Conservation (phyloP, 169 alveolate species). For the Plasmodium billcollinsi region DNA sequence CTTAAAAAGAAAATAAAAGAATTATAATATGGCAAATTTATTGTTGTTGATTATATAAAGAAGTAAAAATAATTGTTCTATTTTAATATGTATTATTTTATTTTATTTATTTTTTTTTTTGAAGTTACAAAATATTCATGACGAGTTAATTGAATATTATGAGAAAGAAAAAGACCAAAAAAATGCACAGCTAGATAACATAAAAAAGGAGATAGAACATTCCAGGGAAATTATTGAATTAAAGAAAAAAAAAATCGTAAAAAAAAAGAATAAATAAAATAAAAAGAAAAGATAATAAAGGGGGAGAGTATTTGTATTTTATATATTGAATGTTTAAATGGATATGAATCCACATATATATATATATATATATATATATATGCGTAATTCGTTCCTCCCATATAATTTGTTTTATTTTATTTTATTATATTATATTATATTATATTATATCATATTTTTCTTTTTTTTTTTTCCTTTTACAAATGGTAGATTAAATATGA, state of each 20-base stretch:
- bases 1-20: too few relatives aligned
- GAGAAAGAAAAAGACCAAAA: slow-evolving; percentile 29
- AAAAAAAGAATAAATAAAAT: neutral
- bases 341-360: neutral
- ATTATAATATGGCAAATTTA: too few relatives aligned
- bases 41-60: too few relatives aligned
- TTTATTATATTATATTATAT: neutral
- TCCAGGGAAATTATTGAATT: slow-evolving; percentile 12
- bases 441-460: neutral
- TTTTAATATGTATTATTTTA: neutral
- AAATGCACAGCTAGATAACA: slow-evolving; percentile 27
- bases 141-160: slow-evolving; percentile 45
- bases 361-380: slow-evolving; percentile 9
- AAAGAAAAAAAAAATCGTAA: slow-evolving; percentile 34
- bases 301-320: too few relatives aligned
- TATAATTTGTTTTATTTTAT: neutral
- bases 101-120: neutral
- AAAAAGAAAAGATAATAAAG: neutral
- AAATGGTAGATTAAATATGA: slow-evolving; percentile 23
- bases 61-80: too few relatives aligned
- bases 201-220: slow-evolving; percentile 19
- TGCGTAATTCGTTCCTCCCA: neutral
- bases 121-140: slow-evolving; percentile 65
- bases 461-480: neutral
- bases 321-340: too few relatives aligned